Evolutionary conservation across 2,329 filamentous ascomycete genomes (phyloP).

Genomic region (Aschersonia sp.): DNA sequence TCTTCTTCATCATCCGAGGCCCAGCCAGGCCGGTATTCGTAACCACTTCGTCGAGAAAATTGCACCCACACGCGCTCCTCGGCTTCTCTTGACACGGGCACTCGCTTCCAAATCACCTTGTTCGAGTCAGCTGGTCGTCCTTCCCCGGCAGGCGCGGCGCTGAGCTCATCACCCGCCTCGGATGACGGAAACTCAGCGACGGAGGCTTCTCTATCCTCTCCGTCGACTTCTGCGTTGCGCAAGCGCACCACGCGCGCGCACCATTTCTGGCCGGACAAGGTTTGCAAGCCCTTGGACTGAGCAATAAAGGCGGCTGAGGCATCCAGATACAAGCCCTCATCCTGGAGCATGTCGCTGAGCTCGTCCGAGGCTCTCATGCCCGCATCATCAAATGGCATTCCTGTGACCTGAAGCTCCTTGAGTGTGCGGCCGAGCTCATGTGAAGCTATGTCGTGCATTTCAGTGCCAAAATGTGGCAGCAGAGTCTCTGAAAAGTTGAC

Average conservation of each 20-base stretch:
- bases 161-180: conserved; percentile 14
- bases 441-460: conserved; percentile 36
- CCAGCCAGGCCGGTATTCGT: conserved; percentile 18
- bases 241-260: conserved; percentile 29
- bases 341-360: conserved; percentile 35
- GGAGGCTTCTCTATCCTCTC: conserved; percentile 13
- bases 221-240: conserved; percentile 9
- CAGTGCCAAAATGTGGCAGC: conserved; percentile 27
- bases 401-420: conserved; percentile 37
- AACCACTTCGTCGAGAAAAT: conserved; percentile 26
- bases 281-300: conserved; percentile 22
- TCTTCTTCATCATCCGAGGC: conserved; percentile 20
- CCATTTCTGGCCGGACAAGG: conserved; percentile 23
- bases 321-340: conserved; percentile 36
- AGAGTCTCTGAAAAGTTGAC: conserved; percentile 36
- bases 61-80: conserved; percentile 31
- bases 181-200: conserved; percentile 14
- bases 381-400: conserved; percentile 32
- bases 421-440: conserved; percentile 38
- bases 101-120: conserved; percentile 34
- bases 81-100: conserved; percentile 25
- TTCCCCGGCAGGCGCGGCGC: conserved; percentile 24
- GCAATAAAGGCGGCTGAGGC: conserved; percentile 28
- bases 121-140: conserved; percentile 30
- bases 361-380: conserved; percentile 32